Conservation (phyloP, 2,329 filamentous ascomycete genomes). For the Corynespora cassiicola region DNA sequence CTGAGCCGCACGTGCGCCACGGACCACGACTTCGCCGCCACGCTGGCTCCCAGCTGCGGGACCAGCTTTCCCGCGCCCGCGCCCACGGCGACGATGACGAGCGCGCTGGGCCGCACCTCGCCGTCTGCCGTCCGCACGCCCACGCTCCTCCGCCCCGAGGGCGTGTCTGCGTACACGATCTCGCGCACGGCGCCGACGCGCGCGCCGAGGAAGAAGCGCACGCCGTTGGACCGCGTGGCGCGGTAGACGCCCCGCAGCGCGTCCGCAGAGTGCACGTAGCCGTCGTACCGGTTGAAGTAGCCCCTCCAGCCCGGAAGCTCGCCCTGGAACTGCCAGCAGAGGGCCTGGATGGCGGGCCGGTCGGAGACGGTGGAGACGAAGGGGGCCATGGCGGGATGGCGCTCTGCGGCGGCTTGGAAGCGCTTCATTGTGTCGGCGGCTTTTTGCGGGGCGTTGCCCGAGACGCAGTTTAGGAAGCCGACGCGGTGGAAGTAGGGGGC, state of each 20-base stretch:
- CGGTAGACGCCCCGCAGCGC: constrained; percentile 57
- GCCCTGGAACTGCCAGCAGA: constrained; percentile 56
- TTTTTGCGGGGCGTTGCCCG: constrained; percentile 55
- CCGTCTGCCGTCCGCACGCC: constrained; percentile 49
- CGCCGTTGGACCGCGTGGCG: constrained; percentile 49
- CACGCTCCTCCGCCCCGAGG: constrained; percentile 30
- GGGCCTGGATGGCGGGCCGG: constrained; percentile 49
- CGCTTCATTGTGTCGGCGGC: constrained; percentile 55
- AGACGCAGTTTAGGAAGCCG: constrained; percentile 60
- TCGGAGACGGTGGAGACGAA: constrained; percentile 49
- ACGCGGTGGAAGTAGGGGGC: constrained; percentile 61
- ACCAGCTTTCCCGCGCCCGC: constrained; percentile 57
- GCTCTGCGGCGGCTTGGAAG: constrained; percentile 50
- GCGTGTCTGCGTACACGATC: constrained; percentile 46
- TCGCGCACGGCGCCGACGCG: constrained; percentile 45
- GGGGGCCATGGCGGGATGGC: constrained; percentile 48
- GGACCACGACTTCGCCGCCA: constrained; percentile 65
- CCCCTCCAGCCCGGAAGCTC: constrained; percentile 62
- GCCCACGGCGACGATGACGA: constrained; percentile 61
- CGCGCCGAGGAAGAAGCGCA: constrained; percentile 53
- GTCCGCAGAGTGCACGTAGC: constrained; percentile 64
- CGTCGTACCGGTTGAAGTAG: constrained; percentile 64
- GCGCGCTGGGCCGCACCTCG: constrained; percentile 41
- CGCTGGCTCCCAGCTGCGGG: constrained; percentile 57
- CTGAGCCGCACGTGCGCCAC: constrained; percentile 66